phyloP scores from a whole-genome alignment of 2,329 filamentous ascomycete species.

The Bipolaris cookei region DNA sequence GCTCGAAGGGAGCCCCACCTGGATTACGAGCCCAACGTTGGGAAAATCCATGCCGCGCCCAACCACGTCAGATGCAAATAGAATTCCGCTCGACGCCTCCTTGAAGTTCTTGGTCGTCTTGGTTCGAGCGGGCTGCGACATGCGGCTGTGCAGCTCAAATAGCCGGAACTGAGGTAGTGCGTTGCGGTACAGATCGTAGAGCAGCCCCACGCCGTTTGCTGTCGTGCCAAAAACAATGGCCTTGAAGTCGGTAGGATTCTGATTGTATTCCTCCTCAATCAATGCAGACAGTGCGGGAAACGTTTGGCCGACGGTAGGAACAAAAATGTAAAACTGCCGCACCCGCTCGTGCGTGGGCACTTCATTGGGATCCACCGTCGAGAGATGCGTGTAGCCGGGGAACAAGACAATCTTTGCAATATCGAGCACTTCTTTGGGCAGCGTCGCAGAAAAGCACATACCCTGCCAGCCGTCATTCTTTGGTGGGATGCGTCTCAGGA shows the following conservation, averaged over 20 bases:
- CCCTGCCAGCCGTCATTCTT: slow-evolving; percentile 59
- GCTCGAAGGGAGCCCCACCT: slow-evolving; percentile 58
- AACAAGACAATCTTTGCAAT: slow-evolving; percentile 55
- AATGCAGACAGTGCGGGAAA: slow-evolving; percentile 56
- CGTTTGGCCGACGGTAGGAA: slow-evolving; percentile 52
- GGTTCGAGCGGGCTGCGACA: slow-evolving; percentile 52
- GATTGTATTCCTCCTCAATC: slow-evolving; percentile 52
- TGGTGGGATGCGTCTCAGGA: slow-evolving; percentile 58
- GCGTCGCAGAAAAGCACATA: slow-evolving; percentile 57
- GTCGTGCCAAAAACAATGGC: slow-evolving; percentile 57
- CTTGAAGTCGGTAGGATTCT: slow-evolving; percentile 52
- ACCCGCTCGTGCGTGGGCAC: slow-evolving; percentile 57
- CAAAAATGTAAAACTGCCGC: slow-evolving; percentile 56
- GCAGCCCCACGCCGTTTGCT: slow-evolving; percentile 54
- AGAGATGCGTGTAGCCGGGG: slow-evolving; percentile 51
- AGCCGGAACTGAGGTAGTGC: slow-evolving; percentile 45
- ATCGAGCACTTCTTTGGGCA: slow-evolving; percentile 53
- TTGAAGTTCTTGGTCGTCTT: slow-evolving; percentile 55
- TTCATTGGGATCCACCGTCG: slow-evolving; percentile 55
- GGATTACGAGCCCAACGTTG: slow-evolving; percentile 57
- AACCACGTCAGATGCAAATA: slow-evolving; percentile 58
- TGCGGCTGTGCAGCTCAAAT: slow-evolving; percentile 54
- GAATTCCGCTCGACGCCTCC: slow-evolving; percentile 54
- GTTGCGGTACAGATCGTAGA: slow-evolving; percentile 49
- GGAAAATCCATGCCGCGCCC: slow-evolving; percentile 61